Evolutionary conservation across 1,139 yeast species (phyloP).

Genomic region (Petasospora rhodanensis): DNA sequence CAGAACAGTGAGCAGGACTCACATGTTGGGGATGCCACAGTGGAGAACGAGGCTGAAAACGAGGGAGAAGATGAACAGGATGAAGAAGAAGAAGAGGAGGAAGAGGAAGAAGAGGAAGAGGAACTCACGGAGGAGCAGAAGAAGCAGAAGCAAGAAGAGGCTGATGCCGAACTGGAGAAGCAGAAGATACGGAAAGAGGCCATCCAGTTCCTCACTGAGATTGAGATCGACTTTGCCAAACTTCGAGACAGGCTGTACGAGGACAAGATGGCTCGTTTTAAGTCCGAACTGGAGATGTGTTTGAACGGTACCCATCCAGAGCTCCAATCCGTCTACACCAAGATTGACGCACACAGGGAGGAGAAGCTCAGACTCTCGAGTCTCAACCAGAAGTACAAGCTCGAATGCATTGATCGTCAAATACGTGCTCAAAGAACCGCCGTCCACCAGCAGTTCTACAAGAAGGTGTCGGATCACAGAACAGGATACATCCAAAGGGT

Average conservation of each 20-base stretch:
- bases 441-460: constrained; percentile 80
- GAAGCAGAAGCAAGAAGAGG: constrained; percentile 32
- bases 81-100: constrained; percentile 20
- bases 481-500: constrained; percentile 63
- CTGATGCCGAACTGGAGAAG: constrained; percentile 46
- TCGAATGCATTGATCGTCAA: constrained; percentile 73
- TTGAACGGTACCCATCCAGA: constrained; percentile 91
- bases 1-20: constrained; percentile 17
- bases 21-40: neutral
- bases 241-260: constrained; percentile 74
- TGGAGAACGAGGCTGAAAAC: constrained; percentile 9
- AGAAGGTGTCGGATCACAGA: constrained; percentile 64
- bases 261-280: constrained; percentile 68
- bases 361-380: constrained; percentile 66
- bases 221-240: constrained; percentile 82
- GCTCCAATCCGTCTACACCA: constrained; percentile 56
- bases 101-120: constrained; percentile 24
- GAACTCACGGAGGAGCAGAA: constrained; percentile 31
- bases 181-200: constrained; percentile 52
- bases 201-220: constrained; percentile 61
- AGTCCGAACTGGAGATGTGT: constrained; percentile 83
- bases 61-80: constrained; percentile 19
- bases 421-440: constrained; percentile 76
- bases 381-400: constrained; percentile 63
- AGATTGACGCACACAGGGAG: constrained; percentile 67